A percentile compares a stretch with the other conserved stretches of the same genome.
Evolutionary conservation across 306 rosid genomes (phyloP).

Genomic region (Cucurbita maxima): DNA sequence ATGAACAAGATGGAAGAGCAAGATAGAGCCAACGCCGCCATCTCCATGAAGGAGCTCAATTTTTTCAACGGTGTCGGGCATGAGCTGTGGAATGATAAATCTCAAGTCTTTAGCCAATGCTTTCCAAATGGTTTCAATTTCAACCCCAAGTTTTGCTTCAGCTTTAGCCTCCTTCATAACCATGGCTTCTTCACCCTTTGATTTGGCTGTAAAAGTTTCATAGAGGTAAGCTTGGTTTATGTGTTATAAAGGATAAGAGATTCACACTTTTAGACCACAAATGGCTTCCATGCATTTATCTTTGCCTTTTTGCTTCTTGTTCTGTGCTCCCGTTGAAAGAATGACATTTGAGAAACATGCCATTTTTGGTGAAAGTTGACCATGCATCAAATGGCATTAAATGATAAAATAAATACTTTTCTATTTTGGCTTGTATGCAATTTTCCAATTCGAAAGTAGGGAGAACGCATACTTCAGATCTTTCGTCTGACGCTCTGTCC

Average conservation of each 20-base stretch:
- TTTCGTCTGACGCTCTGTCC: background rate
- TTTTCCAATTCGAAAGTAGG: too few relatives aligned
- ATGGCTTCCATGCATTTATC: background rate
- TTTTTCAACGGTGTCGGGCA: slow-evolving; percentile 33
- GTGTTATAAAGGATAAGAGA: background rate
- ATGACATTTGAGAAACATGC: too few relatives aligned
- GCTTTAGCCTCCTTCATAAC: slow-evolving; percentile 24
- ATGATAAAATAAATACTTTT: too few relatives aligned
- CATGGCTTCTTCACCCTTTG: slow-evolving; percentile 5
- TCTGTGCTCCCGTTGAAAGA: too few relatives aligned
- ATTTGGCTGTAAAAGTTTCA: background rate
- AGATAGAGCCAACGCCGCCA: slow-evolving; percentile 43
- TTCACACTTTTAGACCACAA: background rate
- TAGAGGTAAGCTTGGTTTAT: background rate
- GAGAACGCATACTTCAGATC: too few relatives aligned
- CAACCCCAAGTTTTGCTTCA: slow-evolving; percentile 27
- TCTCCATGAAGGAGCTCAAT: slow-evolving; percentile 51
- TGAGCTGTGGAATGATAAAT: slow-evolving; percentile 22
- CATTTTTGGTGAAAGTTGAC: too few relatives aligned
- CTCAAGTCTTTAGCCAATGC: slow-evolving; percentile 30
- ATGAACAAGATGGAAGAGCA: slow-evolving; percentile 30
- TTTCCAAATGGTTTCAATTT: slow-evolving; percentile 34
- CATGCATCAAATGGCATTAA: too few relatives aligned
- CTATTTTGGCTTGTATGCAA: too few relatives aligned
- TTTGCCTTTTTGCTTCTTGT: too few relatives aligned